phyloP scores from a whole-genome alignment of 2,329 filamentous ascomycete species.

The Podosphaera leucotricha region DNA sequence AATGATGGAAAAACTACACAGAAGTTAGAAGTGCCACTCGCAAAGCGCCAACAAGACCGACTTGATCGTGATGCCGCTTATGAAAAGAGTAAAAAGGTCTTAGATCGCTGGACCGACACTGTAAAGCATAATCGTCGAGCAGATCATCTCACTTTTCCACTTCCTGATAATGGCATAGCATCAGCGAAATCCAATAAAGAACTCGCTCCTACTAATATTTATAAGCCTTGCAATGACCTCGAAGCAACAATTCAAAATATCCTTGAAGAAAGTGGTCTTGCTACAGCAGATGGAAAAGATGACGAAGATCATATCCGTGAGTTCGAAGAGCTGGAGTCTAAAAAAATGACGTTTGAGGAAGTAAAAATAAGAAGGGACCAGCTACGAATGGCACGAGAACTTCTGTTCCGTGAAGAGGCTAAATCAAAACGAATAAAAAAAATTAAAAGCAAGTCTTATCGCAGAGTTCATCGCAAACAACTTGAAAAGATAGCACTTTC shows the following conservation, averaged over 20 bases:
- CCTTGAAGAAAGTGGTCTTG: constrained; percentile 66
- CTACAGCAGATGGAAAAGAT: constrained; percentile 31
- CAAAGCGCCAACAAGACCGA: constrained; percentile 67
- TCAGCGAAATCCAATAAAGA: constrained; percentile 35
- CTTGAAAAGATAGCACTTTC: constrained; percentile 32
- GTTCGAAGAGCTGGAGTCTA: constrained; percentile 44
- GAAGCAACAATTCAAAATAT: constrained; percentile 74
- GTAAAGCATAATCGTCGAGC: constrained; percentile 84
- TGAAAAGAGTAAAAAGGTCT: constrained; percentile 72
- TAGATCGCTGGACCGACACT: constrained; percentile 81
- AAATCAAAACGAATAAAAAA: constrained; percentile 88
- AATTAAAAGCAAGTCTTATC: constrained; percentile 94
- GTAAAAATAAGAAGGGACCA: constrained; percentile 49
- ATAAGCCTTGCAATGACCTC: constrained; percentile 52
- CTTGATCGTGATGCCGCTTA: constrained; percentile 65
- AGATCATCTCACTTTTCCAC: constrained; percentile 72
- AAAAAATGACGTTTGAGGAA: constrained; percentile 49
- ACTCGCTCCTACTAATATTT: constrained; percentile 37
- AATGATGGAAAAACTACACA: constrained; percentile 33
- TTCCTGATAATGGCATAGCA: constrained; percentile 43
- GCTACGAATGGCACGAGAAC: constrained; percentile 56
- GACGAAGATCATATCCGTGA: constrained; percentile 42
- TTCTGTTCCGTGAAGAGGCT: constrained; percentile 72
- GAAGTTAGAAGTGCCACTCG: constrained; percentile 62
- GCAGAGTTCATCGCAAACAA: constrained; percentile 71